phyloP scores from a whole-genome alignment of 495 filamentous ascomycete genomes.

The Antarctomyces pellizariae region DNA sequence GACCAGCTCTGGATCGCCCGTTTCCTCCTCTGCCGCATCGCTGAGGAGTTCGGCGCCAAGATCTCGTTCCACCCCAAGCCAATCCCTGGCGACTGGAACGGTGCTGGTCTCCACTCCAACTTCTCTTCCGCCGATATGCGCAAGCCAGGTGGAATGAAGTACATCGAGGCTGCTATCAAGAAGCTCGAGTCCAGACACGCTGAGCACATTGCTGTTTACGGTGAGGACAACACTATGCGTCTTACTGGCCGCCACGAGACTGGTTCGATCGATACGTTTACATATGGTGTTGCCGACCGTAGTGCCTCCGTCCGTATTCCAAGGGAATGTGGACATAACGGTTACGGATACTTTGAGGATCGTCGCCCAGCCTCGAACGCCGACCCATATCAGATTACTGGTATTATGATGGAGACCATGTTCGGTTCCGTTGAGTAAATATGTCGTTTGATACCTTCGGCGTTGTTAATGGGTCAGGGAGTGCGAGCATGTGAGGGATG shows the following conservation, averaged over 20 bases:
- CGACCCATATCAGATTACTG: conserved; percentile 90
- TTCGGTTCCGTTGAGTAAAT: conserved; percentile 11
- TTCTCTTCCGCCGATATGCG: conserved; percentile 42
- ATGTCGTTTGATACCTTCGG: no score
- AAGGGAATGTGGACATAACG: conserved; percentile 69
- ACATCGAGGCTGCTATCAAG: conserved; percentile 66
- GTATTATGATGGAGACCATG: conserved; percentile 65
- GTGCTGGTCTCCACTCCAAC: conserved; percentile 81
- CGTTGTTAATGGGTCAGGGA: no score
- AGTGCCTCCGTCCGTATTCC: conserved; percentile 87
- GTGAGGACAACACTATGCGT: conserved; percentile 73
- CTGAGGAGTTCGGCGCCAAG: conserved; percentile 92
- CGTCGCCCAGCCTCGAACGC: conserved; percentile 85
- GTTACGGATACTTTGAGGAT: conserved; percentile 97
- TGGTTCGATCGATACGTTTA: conserved; percentile 78
- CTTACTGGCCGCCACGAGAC: conserved; percentile 95
- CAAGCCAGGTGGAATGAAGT: conserved; percentile 81
- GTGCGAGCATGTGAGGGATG: no score
- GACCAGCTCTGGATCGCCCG: conserved; percentile 96
- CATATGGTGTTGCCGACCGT: conserved; percentile 88
- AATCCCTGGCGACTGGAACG: conserved; percentile 98
- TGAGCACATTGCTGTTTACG: conserved; percentile 96
- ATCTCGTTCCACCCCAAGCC: conserved; percentile 96
- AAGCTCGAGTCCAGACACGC: conserved; percentile 72
- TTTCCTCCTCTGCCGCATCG: conserved; percentile 86